A percentile compares a stretch with the other conserved stretches of the same genome.
Conservation (phyloP, 768 basidiomycete species). For the Multifurca ochricompacta region DNA sequence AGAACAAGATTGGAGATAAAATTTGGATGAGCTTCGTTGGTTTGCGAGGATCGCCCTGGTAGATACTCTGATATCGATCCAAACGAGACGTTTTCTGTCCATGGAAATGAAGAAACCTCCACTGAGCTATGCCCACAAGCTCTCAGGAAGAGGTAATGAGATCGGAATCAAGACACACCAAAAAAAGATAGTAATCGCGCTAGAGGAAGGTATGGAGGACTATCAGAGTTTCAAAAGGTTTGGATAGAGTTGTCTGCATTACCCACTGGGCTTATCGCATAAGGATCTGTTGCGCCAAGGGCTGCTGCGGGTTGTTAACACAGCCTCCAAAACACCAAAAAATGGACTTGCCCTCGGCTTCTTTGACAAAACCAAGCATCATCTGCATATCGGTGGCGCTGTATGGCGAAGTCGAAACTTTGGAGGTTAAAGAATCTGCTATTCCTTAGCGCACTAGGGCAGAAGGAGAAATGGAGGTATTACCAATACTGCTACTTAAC, state of each 20-base stretch:
- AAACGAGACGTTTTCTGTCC: constrained; percentile 7
- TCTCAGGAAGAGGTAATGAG: background rate
- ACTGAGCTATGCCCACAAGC: background rate
- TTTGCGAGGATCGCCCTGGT: background rate
- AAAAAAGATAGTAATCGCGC: constrained; percentile 7
- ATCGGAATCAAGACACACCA: background rate
- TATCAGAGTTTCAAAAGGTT: background rate
- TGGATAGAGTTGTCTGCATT: background rate
- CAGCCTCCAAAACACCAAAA: background rate
- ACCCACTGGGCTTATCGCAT: constrained; percentile 8
- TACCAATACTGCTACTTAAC: constrained; percentile 7
- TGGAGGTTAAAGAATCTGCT: constrained; percentile 8
- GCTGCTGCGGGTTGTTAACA: background rate
- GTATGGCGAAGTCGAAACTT: constrained; percentile 3
- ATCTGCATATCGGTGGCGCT: constrained; percentile 1
- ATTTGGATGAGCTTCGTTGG: background rate
- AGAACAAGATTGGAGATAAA: constrained; percentile 6
- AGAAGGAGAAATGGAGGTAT: background rate
- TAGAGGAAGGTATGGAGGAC: background rate
- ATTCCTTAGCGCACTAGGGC: background rate
- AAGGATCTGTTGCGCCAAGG: background rate
- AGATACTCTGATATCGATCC: constrained; percentile 5
- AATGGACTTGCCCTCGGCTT: background rate
- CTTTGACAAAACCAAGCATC: constrained; percentile 2
- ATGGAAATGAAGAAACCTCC: constrained; percentile 10